Evolutionary conservation across 169 alveolate genomes (phyloP).

Genomic region (Cystoisospora suis): DNA sequence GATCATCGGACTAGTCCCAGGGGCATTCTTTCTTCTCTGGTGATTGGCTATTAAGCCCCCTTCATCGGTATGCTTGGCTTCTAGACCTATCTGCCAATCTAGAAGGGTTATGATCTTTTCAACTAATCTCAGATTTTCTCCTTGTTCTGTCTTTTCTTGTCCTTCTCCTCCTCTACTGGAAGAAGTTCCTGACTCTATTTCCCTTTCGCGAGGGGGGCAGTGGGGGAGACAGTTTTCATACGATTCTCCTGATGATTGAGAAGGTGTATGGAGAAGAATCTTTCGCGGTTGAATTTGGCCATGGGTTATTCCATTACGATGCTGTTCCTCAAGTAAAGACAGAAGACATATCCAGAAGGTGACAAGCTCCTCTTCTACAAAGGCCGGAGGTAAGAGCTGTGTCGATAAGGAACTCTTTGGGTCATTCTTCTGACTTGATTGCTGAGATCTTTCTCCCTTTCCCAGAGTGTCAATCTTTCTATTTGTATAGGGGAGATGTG

Average conservation of each 20-base stretch:
- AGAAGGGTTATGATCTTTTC: background rate
- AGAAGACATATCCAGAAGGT: background rate
- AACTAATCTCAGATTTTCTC: too few species aligned
- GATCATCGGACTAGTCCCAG: too few species aligned
- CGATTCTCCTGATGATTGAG: background rate
- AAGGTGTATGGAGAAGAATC: background rate
- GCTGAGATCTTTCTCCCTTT: too few species aligned
- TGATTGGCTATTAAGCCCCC: too few species aligned
- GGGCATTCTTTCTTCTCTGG: too few species aligned
- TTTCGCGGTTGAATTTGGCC: background rate
- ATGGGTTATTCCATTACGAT: background rate
- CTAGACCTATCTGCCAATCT: conserved; percentile 24
- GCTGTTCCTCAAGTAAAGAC: background rate
- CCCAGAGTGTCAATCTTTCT: too few species aligned
- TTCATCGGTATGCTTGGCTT: too few species aligned
- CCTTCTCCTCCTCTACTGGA: too few species aligned
- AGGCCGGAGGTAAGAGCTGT: background rate
- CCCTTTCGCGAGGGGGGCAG: background rate
- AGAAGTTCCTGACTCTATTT: background rate
- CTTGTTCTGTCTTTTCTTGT: too few species aligned
- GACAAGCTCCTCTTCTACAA: background rate
- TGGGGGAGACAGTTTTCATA: background rate
- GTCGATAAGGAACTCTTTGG: too few species aligned
- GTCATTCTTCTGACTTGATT: too few species aligned
- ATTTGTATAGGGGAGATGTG: too few species aligned